Conservation (phyloP, 768 basidiomycete genomes). For the Tylopilus subfusipes region DNA sequence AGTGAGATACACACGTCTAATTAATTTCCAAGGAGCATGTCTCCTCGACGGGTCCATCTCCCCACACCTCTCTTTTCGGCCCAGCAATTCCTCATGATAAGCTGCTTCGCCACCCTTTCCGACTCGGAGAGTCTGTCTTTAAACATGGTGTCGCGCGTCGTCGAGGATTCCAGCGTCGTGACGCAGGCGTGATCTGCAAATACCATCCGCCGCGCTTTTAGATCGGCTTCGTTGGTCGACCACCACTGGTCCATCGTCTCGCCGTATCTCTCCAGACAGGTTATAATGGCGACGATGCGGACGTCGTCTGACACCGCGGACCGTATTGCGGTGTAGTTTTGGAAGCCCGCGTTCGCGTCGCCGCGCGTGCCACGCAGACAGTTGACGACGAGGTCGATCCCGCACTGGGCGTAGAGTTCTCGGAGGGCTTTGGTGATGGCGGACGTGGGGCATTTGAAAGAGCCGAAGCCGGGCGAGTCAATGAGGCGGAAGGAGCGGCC, state of each 20-base stretch:
- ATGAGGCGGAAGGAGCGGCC: constrained; percentile 29
- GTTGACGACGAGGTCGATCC: constrained; percentile 28
- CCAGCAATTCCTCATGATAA: constrained; percentile 29
- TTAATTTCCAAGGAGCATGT: constrained; percentile 29
- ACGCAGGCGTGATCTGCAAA: constrained; percentile 40
- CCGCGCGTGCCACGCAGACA: constrained; percentile 28
- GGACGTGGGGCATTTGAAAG: constrained; percentile 26
- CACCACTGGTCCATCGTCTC: constrained; percentile 39
- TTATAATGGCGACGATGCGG: constrained; percentile 30
- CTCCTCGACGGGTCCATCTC: constrained; percentile 24
- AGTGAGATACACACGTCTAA: constrained; percentile 18
- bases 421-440: constrained; percentile 25
- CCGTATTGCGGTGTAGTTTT: constrained; percentile 27
- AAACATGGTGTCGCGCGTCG: constrained; percentile 14
- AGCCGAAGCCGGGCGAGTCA: constrained; percentile 29
- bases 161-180: constrained; percentile 29
- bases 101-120: constrained; percentile 18
- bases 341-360: constrained; percentile 27
- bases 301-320: constrained; percentile 31
- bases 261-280: constrained; percentile 30
- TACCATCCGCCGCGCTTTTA: constrained; percentile 33
- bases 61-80: constrained; percentile 21
- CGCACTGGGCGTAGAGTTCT: constrained; percentile 27
- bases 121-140: constrained; percentile 25
- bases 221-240: constrained; percentile 32